Conservation (phyloP, 106 monocot genomes). For the Allium fistulosum region DNA sequence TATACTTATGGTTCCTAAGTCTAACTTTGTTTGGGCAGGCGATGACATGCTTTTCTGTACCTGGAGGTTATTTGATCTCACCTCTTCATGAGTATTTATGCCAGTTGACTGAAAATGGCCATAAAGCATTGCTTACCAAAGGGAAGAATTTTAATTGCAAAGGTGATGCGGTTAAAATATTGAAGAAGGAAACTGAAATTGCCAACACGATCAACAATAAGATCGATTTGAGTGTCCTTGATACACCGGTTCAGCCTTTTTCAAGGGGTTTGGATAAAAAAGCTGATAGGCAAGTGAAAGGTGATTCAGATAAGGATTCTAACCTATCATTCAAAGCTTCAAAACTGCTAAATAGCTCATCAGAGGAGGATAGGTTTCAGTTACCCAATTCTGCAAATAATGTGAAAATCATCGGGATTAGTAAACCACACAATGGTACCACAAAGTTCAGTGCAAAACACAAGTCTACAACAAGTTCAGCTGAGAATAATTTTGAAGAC, state of each 20-base stretch:
- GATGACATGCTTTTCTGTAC: constrained; percentile 55
- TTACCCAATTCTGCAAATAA: constrained; percentile 15
- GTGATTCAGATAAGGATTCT: constrained; percentile 10
- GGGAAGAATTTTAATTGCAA: constrained; percentile 9
- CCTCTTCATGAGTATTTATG: constrained; percentile 46
- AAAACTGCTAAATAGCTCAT: constrained; percentile 7
- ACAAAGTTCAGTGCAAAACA: constrained; percentile 15
- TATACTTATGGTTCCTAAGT: neutral
- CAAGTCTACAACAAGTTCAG: constrained; percentile 20
- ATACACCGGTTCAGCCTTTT: constrained; percentile 8
- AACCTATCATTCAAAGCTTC: neutral
- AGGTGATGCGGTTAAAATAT: constrained; percentile 4
- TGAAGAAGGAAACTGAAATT: constrained; percentile 23
- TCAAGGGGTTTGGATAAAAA: constrained; percentile 10
- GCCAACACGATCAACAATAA: constrained; percentile 17
- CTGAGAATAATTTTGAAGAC: constrained; percentile 13
- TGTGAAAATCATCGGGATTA: constrained; percentile 4
- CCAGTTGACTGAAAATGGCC: constrained; percentile 31
- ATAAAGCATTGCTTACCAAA: constrained; percentile 14
- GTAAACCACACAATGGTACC: constrained; percentile 13
- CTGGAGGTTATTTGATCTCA: constrained; percentile 55
- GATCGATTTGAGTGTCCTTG: constrained; percentile 13
- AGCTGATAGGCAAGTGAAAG: constrained; percentile 8
- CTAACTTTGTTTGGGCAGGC: constrained; percentile 32
- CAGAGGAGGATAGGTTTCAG: neutral